Percentiles rank a stretch among this genome's conserved stretches.
Evolutionary conservation across 805 yeast genomes (phyloP).

Genomic region (Ogataea parapolymorpha): DNA sequence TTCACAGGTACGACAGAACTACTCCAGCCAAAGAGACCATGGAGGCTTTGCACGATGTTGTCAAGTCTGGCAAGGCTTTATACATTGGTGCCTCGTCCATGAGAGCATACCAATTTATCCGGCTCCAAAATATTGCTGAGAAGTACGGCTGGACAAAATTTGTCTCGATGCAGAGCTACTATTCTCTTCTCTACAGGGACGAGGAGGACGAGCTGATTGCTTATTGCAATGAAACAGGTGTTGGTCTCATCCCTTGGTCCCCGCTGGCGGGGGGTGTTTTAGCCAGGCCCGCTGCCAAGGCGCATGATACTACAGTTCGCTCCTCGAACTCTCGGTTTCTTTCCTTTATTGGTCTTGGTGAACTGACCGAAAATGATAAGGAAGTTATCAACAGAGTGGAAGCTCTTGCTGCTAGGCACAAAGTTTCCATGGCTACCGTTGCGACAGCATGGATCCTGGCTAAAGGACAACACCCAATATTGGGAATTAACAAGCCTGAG

Average conservation of each 20-base stretch:
- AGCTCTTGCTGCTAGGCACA: constrained; percentile 44
- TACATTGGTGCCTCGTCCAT: constrained; percentile 64
- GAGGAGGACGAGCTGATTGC: constrained; percentile 64
- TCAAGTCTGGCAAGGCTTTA: constrained; percentile 44
- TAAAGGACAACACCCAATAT: constrained; percentile 52
- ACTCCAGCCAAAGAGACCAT: constrained; percentile 52
- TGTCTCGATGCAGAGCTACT: constrained; percentile 54
- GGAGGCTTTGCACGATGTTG: constrained; percentile 53
- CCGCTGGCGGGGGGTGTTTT: constrained; percentile 48
- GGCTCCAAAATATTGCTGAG: constrained; percentile 55
- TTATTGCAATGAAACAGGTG: constrained; percentile 48
- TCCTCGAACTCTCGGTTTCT: not conserved
- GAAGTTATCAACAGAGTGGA: constrained; percentile 50
- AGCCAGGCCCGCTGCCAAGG: constrained; percentile 41
- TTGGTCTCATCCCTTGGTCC: constrained; percentile 59
- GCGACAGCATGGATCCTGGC: constrained; percentile 52
- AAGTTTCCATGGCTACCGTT: constrained; percentile 52
- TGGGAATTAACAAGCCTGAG: constrained; percentile 46
- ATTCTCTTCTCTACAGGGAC: constrained; percentile 55
- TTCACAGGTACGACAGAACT: constrained; percentile 49
- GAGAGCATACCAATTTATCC: constrained; percentile 53
- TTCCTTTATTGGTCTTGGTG: constrained; percentile 13
- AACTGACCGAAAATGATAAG: constrained; percentile 25
- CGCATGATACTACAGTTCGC: constrained; percentile 3
- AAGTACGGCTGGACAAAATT: constrained; percentile 55